Conservation (phyloP, 768 basidiomycete genomes). For the Candolleomyces eurysporus region DNA sequence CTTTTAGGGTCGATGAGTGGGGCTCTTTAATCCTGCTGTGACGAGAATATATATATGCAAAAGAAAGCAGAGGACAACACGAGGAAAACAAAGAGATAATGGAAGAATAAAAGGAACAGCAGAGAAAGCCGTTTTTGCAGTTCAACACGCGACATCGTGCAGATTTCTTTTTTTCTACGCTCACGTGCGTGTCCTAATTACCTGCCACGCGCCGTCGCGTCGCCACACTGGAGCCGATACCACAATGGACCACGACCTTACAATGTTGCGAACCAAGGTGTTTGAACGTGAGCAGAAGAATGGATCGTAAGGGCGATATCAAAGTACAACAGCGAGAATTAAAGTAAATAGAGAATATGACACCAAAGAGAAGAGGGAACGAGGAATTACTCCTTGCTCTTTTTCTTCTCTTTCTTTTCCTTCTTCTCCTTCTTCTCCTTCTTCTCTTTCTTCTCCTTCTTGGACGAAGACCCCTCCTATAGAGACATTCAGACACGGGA, state of each 20-base stretch:
- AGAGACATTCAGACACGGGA: slow-evolving; percentile 1
- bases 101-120: neutral
- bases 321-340: slow-evolving; percentile 3
- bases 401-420: slow-evolving; percentile 36
- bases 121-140: neutral
- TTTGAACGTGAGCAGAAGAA: neutral
- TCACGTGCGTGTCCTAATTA: neutral
- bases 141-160: neutral
- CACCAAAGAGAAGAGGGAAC: slow-evolving; percentile 13
- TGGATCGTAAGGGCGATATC: neutral
- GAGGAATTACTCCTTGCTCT: slow-evolving; percentile 31
- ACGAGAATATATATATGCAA: neutral
- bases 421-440: slow-evolving; percentile 47
- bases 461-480: slow-evolving; percentile 30
- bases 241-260: neutral
- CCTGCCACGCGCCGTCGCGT: neutral
- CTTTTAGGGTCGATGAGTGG: neutral
- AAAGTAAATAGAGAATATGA: slow-evolving; percentile 14
- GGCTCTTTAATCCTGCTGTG: neutral
- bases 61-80: neutral
- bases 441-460: slow-evolving; percentile 51
- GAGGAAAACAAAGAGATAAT: slow-evolving; percentile 2
- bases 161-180: slow-evolving; percentile 1
- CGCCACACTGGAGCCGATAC: neutral
- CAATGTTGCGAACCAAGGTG: too few relatives aligned